Percentiles rank a stretch among this genome's conserved stretches.
phyloP scores from a whole-genome alignment of 2,329 filamentous ascomycete species.

The Fusarium luffae region DNA sequence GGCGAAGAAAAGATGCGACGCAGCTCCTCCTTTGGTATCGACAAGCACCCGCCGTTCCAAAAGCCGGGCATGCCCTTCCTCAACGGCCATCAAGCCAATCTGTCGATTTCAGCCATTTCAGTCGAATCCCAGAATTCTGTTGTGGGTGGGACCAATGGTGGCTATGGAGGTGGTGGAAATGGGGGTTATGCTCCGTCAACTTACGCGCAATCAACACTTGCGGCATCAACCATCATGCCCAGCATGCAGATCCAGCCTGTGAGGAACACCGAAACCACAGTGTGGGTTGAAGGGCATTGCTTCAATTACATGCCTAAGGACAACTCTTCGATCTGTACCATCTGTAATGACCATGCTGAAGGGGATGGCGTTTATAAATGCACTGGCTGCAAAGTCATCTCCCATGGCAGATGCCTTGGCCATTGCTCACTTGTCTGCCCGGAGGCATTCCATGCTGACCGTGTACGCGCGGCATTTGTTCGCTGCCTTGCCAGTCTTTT shows the following conservation, averaged over 20 bases:
- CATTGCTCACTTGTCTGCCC: slow-evolving; percentile 73
- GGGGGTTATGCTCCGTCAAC: slow-evolving; percentile 81
- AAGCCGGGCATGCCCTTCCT: slow-evolving; percentile 80
- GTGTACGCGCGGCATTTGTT: slow-evolving; percentile 72
- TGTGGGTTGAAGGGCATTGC: slow-evolving; percentile 89
- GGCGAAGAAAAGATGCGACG: slow-evolving; percentile 80
- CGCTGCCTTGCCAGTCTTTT: slow-evolving; percentile 73
- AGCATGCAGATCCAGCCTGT: slow-evolving; percentile 84
- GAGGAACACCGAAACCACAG: slow-evolving; percentile 78
- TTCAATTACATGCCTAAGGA: slow-evolving; percentile 74
- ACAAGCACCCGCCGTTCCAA: slow-evolving; percentile 73
- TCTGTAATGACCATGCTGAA: slow-evolving; percentile 80
- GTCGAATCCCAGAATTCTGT: slow-evolving; percentile 77
- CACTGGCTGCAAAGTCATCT: slow-evolving; percentile 68
- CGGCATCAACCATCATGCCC: slow-evolving; percentile 88
- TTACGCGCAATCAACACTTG: slow-evolving; percentile 86
- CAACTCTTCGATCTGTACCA: slow-evolving; percentile 69
- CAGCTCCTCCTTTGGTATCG: slow-evolving; percentile 92
- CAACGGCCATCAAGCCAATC: slow-evolving; percentile 68
- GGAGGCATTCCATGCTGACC: slow-evolving; percentile 69
- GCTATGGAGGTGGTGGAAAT: slow-evolving; percentile 49
- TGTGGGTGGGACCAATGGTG: slow-evolving; percentile 48
- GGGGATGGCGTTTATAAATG: slow-evolving; percentile 81
- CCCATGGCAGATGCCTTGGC: slow-evolving; percentile 70
- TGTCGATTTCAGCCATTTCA: slow-evolving; percentile 69